These are phyloP conservation scores for Testicularia cyperi DNA, from an alignment of 1,284 basidiomycete species.

Conservation along the genomic window DNA sequence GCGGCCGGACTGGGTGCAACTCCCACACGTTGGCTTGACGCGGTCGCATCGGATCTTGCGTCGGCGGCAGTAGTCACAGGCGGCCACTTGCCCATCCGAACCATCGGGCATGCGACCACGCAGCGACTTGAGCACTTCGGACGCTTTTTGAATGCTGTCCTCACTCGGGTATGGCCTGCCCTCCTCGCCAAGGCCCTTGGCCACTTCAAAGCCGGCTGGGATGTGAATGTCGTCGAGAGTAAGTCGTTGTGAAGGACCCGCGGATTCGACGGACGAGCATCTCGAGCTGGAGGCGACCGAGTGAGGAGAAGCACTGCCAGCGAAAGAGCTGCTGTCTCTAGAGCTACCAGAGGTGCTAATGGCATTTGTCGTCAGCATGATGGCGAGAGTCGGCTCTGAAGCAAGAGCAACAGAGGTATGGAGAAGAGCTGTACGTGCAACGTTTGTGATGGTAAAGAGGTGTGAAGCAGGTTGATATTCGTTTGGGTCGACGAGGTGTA, in stretches of 20 bases:
- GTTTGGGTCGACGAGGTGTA: too few species aligned
- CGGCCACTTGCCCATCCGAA: conserved; percentile 36
- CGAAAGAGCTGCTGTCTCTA: conserved; percentile 21
- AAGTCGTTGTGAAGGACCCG: conserved; percentile 12
- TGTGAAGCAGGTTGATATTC: too few species aligned
- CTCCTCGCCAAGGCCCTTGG: conserved; percentile 14
- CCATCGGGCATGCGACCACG: conserved; percentile 36
- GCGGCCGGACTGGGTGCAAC: conserved; percentile 17
- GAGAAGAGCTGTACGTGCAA: too few species aligned
- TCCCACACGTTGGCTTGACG: conserved; percentile 39
- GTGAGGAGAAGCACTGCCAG: conserved; percentile 13
- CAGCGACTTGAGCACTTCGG: conserved; percentile 28
- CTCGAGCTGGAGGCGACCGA: conserved; percentile 13
- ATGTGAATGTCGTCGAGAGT: conserved; percentile 37
- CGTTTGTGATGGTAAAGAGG: too few species aligned
- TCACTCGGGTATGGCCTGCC: conserved; percentile 28
- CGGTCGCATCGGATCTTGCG: conserved; percentile 43
- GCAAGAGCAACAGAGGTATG: too few species aligned
- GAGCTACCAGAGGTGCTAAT: too few species aligned
- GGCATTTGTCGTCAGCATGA: background rate
- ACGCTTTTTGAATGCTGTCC: conserved; percentile 33
- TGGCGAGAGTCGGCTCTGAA: background rate
- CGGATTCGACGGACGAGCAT: conserved; percentile 12
- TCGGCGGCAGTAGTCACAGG: conserved; percentile 35
- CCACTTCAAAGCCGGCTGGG: conserved; percentile 36